phyloP scores from a whole-genome alignment of 2,329 filamentous ascomycete genomes.

The Sarocladium kiliense region DNA sequence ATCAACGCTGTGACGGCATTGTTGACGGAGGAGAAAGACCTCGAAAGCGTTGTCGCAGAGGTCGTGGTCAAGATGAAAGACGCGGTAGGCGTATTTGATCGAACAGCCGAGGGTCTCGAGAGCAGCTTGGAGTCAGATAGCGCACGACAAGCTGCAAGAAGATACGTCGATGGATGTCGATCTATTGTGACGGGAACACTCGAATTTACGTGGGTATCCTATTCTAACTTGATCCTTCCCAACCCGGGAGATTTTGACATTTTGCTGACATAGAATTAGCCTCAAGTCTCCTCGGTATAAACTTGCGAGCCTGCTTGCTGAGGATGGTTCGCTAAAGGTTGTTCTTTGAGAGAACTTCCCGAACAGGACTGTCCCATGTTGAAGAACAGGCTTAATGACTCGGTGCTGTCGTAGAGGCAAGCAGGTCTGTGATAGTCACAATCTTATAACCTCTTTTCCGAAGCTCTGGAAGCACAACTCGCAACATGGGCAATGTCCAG shows the following conservation, averaged over 20 bases:
- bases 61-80: slow-evolving; percentile 16
- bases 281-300: slow-evolving; percentile 27
- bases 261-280: slow-evolving; percentile 17
- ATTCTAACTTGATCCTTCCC: not conserved
- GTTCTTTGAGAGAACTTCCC: slow-evolving; percentile 18
- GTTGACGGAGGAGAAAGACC: slow-evolving; percentile 15
- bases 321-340: slow-evolving; percentile 28
- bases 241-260: not conserved
- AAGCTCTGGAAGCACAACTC: slow-evolving; percentile 66
- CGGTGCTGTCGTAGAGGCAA: slow-evolving; percentile 31
- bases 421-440: slow-evolving; percentile 64
- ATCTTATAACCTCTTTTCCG: slow-evolving; percentile 64
- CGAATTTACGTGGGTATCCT: slow-evolving; percentile 25
- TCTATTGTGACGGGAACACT: slow-evolving; percentile 25
- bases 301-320: slow-evolving; percentile 21
- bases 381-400: not conserved
- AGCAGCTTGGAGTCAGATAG: slow-evolving; percentile 11
- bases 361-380: not conserved
- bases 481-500: slow-evolving; percentile 82
- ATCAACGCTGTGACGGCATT: slow-evolving; percentile 24
- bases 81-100: slow-evolving; percentile 20
- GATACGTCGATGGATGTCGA: slow-evolving; percentile 25
- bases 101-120: slow-evolving; percentile 15
- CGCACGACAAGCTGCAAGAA: slow-evolving; percentile 12
- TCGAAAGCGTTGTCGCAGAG: slow-evolving; percentile 19